Base-by-base conservation (phyloP, 208 protist genomes). In the Leishmania martiniquensis region DNA sequence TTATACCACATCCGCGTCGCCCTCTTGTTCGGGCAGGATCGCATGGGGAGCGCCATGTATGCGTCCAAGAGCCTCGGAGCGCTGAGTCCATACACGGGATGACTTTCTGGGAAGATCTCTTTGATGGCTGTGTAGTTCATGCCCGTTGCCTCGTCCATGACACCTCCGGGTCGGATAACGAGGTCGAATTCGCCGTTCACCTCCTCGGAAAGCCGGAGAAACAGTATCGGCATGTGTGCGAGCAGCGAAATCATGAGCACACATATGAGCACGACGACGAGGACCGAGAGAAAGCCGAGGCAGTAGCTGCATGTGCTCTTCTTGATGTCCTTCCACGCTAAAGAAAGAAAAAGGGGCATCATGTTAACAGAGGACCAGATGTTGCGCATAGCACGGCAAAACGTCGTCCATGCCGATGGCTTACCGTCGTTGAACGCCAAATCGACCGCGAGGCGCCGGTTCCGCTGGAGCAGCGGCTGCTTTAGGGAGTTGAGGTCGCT, bases 221-320 rank as follows among this genome's bases (percentile, higher is more conserved):
- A 94, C 25, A 95, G 22, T 60, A 93, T 81, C 4, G 91, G 93
- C 62, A 95, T 74, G 74, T 86, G 87, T 20, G 77, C 81, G 22
- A 97, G 80, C 9, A 90, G 78, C 17, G 90, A 93, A 22, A 93
- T 68, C 80, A 95, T 85, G 37, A 91, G 22, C 42, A 92, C 87
- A 60, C 84, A 92, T 2, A 94, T 32, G 57, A 93, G 49, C 75
- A 97, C 93, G 0, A 95, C 91, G 37, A 97, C n/a, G 47, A 88
- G 72, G 9, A 92, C 87, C 7, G 90, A 84, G 70, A 82, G 91
- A 52, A 92, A 92, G 44, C 89, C 89, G n/a, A 97, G 84, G 32
- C 62, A 82, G 77, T 88, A 95, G 49, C 84, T 82, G 49, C 79
- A 86, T 42, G 92, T 93, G 25, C 89, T 86, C 12, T 29, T 6